Conservation (phyloP, 805 yeast genomes). For the Clavispora phyllophila region DNA sequence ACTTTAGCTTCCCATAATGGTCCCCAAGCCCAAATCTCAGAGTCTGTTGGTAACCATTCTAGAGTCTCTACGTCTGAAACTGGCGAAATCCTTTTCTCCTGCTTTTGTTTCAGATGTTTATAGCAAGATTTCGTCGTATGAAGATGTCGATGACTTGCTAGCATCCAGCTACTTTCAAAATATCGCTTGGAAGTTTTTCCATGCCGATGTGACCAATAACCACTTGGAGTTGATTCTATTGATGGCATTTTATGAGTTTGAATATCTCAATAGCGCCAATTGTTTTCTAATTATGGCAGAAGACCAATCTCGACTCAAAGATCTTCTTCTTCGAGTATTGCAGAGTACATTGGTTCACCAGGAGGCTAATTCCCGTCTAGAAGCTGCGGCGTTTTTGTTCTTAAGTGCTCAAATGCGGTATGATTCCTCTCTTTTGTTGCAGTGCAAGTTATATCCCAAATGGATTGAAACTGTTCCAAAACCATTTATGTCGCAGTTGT, state of each 20-base stretch:
- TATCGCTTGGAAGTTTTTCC: constrained; percentile 40
- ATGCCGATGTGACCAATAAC: constrained; percentile 32
- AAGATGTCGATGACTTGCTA: constrained; percentile 7
- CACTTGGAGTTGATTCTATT: constrained; percentile 35
- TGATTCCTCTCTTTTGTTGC: constrained; percentile 2
- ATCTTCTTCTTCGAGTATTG: constrained; percentile 25
- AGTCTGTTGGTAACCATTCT: not conserved
- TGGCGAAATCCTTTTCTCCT: constrained; percentile 7
- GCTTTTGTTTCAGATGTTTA: constrained; percentile 9
- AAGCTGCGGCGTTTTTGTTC: constrained; percentile 11
- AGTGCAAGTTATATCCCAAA: constrained; percentile 8
- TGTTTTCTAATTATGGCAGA: constrained; percentile 8
- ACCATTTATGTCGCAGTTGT: constrained; percentile 11
- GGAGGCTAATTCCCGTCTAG: constrained; percentile 13
- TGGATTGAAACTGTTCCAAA: constrained; percentile 26
- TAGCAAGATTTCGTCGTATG: constrained; percentile 1
- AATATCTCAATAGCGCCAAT: not conserved
- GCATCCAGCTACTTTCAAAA: constrained; percentile 19
- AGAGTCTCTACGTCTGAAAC: constrained; percentile 1
- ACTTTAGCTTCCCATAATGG: not conserved
- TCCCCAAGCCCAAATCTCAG: not conserved
- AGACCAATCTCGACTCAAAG: constrained; percentile 20
- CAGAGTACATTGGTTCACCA: constrained; percentile 14
- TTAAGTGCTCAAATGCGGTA: constrained; percentile 8
- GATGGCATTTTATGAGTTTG: constrained; percentile 11